phyloP scores from a whole-genome alignment of 768 basidiomycete species.

The Amanita rubescens region DNA sequence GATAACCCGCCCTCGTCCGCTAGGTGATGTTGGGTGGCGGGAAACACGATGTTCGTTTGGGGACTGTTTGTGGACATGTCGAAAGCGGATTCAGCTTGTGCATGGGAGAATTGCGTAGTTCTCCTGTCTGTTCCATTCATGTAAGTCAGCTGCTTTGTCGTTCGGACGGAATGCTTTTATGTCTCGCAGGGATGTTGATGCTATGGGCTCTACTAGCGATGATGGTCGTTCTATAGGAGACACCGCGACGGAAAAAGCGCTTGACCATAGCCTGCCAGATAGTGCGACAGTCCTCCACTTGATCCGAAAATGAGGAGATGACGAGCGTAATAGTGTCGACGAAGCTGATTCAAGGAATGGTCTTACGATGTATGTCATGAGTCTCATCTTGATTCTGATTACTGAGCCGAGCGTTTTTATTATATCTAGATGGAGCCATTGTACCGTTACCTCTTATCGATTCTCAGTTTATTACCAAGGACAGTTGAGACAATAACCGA shows the following conservation, averaged over 20 bases:
- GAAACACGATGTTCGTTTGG: constrained; percentile 48
- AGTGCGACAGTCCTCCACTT: constrained; percentile 41
- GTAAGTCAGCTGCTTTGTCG: constrained; percentile 29
- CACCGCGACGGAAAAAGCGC: constrained; percentile 43
- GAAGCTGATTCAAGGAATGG: constrained; percentile 45
- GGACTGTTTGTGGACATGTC: constrained; percentile 47
- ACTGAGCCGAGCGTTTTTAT: constrained; percentile 1
- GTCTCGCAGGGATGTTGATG: constrained; percentile 27
- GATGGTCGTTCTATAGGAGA: constrained; percentile 54
- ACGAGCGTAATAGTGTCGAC: constrained; percentile 47
- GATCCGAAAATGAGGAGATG: constrained; percentile 42
- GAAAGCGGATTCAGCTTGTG: constrained; percentile 34
- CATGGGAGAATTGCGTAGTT: constrained; percentile 48
- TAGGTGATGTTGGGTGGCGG: constrained; percentile 36
- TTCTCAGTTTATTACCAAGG: constrained; percentile 40
- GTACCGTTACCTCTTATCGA: constrained; percentile 52
- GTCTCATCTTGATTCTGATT: background rate
- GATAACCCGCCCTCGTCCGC: constrained; percentile 33
- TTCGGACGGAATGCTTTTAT: constrained; percentile 2
- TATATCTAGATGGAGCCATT: constrained; percentile 46
- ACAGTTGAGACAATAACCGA: constrained; percentile 33
- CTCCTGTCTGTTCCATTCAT: constrained; percentile 58
- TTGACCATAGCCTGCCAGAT: constrained; percentile 57
- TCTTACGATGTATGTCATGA: constrained; percentile 43
- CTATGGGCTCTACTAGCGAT: constrained; percentile 46